These are phyloP conservation scores for Chloroidium sp. DNA, from an alignment of 163 green algal species.

Conservation along the genomic window DNA sequence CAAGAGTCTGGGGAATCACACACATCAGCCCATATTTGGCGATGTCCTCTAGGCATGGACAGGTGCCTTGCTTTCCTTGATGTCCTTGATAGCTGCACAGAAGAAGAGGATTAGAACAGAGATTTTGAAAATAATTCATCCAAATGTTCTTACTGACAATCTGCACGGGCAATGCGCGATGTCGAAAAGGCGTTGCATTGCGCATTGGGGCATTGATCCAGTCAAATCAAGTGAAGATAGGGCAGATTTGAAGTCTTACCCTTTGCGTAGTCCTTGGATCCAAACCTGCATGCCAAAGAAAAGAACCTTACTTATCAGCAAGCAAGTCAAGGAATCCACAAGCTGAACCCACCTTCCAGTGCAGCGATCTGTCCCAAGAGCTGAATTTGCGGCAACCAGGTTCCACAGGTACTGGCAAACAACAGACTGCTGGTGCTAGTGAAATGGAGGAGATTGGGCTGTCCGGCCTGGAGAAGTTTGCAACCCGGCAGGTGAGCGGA, in stretches of 20 bases:
- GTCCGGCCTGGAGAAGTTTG: conserved; percentile 2
- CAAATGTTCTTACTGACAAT: too few relatives aligned
- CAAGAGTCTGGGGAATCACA: too few relatives aligned
- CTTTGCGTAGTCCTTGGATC: too few relatives aligned
- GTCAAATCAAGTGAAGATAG: background rate
- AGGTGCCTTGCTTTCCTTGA: conserved; percentile 59
- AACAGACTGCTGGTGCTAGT: background rate
- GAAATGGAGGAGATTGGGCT: background rate
- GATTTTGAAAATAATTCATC: too few relatives aligned
- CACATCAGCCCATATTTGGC: too few relatives aligned
- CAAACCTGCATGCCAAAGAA: too few relatives aligned
- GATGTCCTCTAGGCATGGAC: too few relatives aligned
- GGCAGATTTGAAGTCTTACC: background rate
- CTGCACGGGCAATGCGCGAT: background rate
- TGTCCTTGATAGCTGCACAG: conserved; percentile 69
- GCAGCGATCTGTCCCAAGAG: background rate
- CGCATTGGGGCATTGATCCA: background rate
- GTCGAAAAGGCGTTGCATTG: background rate
- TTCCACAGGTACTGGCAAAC: background rate
- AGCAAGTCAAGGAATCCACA: background rate
- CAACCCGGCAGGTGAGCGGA: conserved; percentile 71
- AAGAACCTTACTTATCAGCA: background rate
- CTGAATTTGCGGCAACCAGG: background rate
- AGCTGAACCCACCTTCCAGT: background rate
- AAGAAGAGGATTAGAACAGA: background rate